Conservation (phyloP, 441 rosid species). For the Pelargonium fulgidum region DNA sequence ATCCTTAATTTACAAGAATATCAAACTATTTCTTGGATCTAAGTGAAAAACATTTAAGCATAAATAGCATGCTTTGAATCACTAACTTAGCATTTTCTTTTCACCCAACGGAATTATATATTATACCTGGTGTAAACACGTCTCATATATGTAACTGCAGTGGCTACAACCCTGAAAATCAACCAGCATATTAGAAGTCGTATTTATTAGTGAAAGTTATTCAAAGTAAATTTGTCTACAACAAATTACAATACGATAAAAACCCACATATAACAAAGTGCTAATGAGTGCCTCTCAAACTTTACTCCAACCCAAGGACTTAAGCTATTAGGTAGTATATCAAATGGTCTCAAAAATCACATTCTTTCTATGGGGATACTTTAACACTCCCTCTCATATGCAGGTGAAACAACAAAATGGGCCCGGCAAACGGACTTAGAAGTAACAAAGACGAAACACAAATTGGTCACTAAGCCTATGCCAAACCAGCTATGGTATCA, state of each 20-base stretch:
- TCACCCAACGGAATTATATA: constrained; percentile 7
- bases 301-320: too few relatives aligned
- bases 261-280: neutral
- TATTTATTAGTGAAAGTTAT: constrained; percentile 4
- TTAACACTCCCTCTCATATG: too few relatives aligned
- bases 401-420: too few relatives aligned
- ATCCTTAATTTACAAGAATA: neutral
- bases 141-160: constrained; percentile 88
- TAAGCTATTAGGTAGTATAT: too few relatives aligned
- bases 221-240: neutral
- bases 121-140: constrained; percentile 77
- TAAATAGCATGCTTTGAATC: constrained; percentile 3
- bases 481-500: too few relatives aligned
- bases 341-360: too few relatives aligned
- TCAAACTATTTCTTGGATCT: neutral
- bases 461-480: too few relatives aligned
- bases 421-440: too few relatives aligned
- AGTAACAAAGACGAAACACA: too few relatives aligned
- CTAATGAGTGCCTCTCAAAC: neutral
- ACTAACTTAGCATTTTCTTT: constrained; percentile 12
- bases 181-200: constrained; percentile 18
- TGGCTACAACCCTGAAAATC: constrained; percentile 77
- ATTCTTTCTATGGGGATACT: too few relatives aligned
- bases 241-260: neutral
- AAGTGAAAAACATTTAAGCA: neutral